Conservation (phyloP, 345 rosid species). For the Physaria fendleri region DNA sequence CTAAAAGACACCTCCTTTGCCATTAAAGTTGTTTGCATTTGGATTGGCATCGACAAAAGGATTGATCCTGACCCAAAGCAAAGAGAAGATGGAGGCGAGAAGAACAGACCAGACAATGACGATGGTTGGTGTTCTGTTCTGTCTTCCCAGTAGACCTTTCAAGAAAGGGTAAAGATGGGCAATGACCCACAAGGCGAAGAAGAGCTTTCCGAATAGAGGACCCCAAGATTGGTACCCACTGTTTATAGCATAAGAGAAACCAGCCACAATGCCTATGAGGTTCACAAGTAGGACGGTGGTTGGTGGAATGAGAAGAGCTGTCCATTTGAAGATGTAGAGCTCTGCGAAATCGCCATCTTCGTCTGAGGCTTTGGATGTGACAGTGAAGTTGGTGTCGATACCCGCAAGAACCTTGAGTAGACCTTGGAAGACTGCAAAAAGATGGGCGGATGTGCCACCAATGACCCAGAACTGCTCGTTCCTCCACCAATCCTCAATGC, state of each 20-base stretch:
- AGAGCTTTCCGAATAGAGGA: conserved; percentile 91
- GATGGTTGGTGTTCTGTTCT: conserved; percentile 93
- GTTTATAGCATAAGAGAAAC: conserved; percentile 91
- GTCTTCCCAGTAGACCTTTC: conserved; percentile 94
- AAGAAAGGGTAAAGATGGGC: conserved; percentile 97
- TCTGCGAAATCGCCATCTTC: conserved; percentile 95
- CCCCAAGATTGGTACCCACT: conserved; percentile 99
- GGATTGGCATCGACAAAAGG: conserved; percentile 61
- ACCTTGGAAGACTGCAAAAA: conserved; percentile 98
- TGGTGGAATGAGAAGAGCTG: conserved; percentile 95
- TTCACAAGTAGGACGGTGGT: conserved; percentile 86
- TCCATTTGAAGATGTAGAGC: conserved; percentile 99
- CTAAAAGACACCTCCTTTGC: conserved; percentile 63
- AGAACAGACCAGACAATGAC: conserved; percentile 98
- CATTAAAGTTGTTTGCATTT: conserved; percentile 42
- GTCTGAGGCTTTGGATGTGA: conserved; percentile 90
- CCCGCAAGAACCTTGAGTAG: conserved; percentile 95
- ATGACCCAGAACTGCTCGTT: conserved; percentile 99
- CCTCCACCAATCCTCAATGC: conserved; percentile 99
- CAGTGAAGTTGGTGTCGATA: conserved; percentile 95
- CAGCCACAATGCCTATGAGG: conserved; percentile 95
- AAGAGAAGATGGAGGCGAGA: conserved; percentile 94
- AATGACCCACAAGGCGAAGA: conserved; percentile 95
- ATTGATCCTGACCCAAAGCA: conserved; percentile 97
- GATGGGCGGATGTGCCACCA: conserved; percentile 98